Evolutionary conservation across 305 asterid species (phyloP).

Genomic region (Fraxinus greggii): DNA sequence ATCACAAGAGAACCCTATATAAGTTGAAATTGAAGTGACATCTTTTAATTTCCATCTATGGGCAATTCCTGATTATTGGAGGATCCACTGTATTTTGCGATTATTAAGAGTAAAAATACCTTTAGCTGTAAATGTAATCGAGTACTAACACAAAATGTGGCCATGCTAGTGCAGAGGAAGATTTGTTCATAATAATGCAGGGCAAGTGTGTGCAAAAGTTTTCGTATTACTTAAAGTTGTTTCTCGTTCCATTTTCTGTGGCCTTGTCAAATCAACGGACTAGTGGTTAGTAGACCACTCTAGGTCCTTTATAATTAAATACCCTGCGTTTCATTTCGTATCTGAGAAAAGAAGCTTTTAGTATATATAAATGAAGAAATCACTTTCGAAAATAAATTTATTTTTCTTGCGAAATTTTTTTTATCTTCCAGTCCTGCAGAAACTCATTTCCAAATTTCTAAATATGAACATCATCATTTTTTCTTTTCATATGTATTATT

Average conservation of each 20-base stretch:
- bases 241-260: background rate
- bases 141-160: background rate
- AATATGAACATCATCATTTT: background rate
- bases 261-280: constrained; percentile 3
- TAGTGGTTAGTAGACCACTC: background rate
- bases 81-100: background rate
- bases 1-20: background rate
- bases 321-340: background rate
- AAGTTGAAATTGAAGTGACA: background rate
- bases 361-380: constrained; percentile 10
- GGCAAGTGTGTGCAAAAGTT: background rate
- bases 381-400: background rate
- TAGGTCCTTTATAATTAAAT: background rate
- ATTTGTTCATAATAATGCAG: background rate
- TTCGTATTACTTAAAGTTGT: background rate
- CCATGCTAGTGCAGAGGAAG: background rate
- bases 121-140: background rate
- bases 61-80: background rate
- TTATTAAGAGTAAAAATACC: background rate
- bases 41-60: background rate
- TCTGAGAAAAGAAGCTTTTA: background rate
- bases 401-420: background rate
- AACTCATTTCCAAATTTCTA: constrained; percentile 13
- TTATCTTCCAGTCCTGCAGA: background rate
- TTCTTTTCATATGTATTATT: background rate